phyloP scores from a whole-genome alignment of 2,329 filamentous ascomycete genomes.

The Myotisia sp. region DNA sequence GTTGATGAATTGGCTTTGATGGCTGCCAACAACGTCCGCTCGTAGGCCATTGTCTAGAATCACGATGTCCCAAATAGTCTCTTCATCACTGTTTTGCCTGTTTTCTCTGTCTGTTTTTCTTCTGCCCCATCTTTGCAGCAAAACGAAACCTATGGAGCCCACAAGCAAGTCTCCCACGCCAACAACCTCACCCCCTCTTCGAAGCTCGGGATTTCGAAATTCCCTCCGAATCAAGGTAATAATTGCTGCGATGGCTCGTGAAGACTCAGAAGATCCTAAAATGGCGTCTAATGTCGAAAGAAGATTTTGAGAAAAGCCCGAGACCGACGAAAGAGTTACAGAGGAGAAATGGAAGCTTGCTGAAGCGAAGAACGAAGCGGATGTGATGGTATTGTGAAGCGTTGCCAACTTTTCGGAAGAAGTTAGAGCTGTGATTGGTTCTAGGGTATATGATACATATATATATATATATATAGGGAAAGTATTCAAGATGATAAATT shows the following conservation, averaged over 20 bases:
- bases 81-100: conserved; percentile 29
- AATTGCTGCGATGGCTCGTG: conserved; percentile 34
- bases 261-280: conserved; percentile 36
- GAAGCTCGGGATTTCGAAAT: conserved; percentile 25
- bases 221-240: conserved; percentile 34
- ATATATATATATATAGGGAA: neutral
- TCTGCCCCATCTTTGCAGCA: conserved; percentile 34
- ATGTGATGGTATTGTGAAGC: conserved; percentile 32
- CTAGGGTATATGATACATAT: neutral
- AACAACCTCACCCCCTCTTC: conserved; percentile 21
- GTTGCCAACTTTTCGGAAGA: conserved; percentile 26
- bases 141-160: conserved; percentile 31
- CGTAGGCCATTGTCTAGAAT: conserved; percentile 34
- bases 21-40: conserved; percentile 34
- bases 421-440: too few species aligned
- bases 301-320: conserved; percentile 31
- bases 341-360: conserved; percentile 34
- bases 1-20: conserved; percentile 20
- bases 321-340: conserved; percentile 29
- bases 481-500: neutral
- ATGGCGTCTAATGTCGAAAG: conserved; percentile 34
- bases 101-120: conserved; percentile 30
- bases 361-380: conserved; percentile 34
- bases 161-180: conserved; percentile 32
- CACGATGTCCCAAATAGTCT: conserved; percentile 35